Percentiles rank a stretch among this genome's conserved stretches.
Conservation (phyloP, 225 moss, liverwort and hornwort species). For the Asterella californica region DNA sequence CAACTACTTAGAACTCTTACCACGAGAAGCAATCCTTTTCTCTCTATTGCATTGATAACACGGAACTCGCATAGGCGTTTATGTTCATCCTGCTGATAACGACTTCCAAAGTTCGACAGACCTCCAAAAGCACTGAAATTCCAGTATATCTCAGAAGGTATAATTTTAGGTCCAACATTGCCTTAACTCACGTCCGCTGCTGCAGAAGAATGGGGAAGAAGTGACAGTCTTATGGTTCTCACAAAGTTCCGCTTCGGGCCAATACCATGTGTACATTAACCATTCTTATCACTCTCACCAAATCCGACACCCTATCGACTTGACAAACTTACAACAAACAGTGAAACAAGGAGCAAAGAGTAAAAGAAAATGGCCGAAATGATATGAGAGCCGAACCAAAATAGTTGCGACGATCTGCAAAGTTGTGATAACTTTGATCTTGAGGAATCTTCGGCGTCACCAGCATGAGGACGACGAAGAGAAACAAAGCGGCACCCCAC, state of each 20-base stretch:
- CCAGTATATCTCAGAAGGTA: not conserved
- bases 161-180: not conserved
- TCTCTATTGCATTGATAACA: not conserved
- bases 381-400: constrained; percentile 44
- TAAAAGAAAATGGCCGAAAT: not conserved
- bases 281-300: not conserved
- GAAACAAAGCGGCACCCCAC: constrained; percentile 56
- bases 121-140: not conserved
- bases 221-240: not conserved
- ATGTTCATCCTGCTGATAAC: not conserved
- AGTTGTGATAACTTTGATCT: constrained; percentile 88
- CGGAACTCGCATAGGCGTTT: not conserved
- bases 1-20: not conserved
- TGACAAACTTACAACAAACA: not conserved
- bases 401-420: constrained; percentile 89
- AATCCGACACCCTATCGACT: not conserved
- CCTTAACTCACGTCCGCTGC: not conserved
- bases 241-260: not conserved
- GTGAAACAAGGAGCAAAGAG: not conserved
- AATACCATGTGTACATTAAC: not conserved
- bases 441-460: constrained; percentile 84
- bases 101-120: not conserved
- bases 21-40: not conserved
- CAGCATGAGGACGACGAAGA: constrained; percentile 75
- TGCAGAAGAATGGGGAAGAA: not conserved